Percentiles rank a stretch among this genome's conserved stretches.
phyloP scores from a whole-genome alignment of 768 basidiomycete species.

The Coprinopsis cinerea region DNA sequence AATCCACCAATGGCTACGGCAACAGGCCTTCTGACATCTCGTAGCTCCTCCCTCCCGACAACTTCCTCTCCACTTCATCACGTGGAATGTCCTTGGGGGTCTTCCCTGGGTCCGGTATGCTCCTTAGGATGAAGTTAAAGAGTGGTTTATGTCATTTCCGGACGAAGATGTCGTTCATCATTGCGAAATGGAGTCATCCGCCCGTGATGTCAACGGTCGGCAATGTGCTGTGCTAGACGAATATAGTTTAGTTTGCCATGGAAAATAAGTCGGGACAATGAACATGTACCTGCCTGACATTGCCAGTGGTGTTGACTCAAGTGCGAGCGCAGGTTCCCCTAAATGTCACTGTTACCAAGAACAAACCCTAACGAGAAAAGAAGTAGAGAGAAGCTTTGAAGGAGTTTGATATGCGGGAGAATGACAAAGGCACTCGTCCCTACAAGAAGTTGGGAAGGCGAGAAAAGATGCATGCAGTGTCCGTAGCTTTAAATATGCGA shows the following conservation, averaged over 20 bases:
- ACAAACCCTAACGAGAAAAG: neutral
- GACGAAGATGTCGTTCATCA: too few species aligned
- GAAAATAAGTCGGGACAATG: too few species aligned
- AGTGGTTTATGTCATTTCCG: neutral
- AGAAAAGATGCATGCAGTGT: neutral
- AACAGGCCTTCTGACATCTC: too few species aligned
- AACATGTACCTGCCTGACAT: too few species aligned
- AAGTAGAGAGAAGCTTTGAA: neutral
- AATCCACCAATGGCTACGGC: too few species aligned
- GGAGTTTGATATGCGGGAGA: neutral
- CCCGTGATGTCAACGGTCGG: too few species aligned
- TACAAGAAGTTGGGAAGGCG: neutral
- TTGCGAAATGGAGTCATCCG: too few species aligned
- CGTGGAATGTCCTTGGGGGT: neutral
- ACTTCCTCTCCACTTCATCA: neutral
- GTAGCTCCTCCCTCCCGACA: too few species aligned
- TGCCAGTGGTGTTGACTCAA: too few species aligned
- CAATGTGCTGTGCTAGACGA: too few species aligned
- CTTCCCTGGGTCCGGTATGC: neutral
- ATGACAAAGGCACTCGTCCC: neutral
- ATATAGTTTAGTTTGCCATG: too few species aligned
- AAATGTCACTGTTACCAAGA: neutral
- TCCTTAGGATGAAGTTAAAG: neutral
- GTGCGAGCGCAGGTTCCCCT: too few species aligned
- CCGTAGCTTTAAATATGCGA: neutral